Evolutionary conservation across 2,329 filamentous ascomycete species (phyloP).

Genomic region (Lecanicillium sp.): DNA sequence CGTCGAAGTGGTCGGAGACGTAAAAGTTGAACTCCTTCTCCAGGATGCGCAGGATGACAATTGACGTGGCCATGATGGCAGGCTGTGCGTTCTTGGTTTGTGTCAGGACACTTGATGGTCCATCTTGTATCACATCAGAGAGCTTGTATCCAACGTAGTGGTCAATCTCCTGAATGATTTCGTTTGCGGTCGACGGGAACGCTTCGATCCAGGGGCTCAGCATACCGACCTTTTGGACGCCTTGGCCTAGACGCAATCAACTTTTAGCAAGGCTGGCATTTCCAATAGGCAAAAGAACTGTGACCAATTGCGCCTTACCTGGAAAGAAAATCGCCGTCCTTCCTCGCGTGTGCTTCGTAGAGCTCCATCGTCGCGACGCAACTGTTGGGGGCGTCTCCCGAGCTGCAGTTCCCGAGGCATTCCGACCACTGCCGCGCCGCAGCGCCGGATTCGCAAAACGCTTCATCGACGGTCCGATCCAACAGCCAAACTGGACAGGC

Average conservation of each 20-base stretch:
- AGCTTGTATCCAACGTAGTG: constrained; percentile 64
- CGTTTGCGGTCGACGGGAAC: constrained; percentile 69
- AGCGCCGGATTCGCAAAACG: constrained; percentile 20
- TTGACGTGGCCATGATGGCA: constrained; percentile 90
- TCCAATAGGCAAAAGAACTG: constrained; percentile 1
- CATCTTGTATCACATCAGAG: constrained; percentile 68
- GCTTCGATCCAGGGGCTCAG: constrained; percentile 75
- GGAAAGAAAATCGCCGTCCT: constrained; percentile 54
- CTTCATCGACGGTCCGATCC: constrained; percentile 9
- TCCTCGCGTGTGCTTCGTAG: constrained; percentile 27
- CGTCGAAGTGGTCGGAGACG: constrained; percentile 61
- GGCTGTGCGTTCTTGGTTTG: constrained; percentile 84
- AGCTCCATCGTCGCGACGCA: constrained; percentile 18
- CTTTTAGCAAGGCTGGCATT: no score
- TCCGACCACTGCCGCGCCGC: constrained; percentile 18
- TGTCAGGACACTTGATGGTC: constrained; percentile 69
- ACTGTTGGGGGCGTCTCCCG: constrained; percentile 6
- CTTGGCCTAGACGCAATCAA: constrained; percentile 54
- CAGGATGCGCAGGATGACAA: constrained; percentile 80
- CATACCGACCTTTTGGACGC: constrained; percentile 86
- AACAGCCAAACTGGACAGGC: no score
- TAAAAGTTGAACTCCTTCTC: constrained; percentile 78
- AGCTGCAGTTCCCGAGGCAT: no score
- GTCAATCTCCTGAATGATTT: constrained; percentile 83
- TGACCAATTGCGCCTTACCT: constrained; percentile 28